These are phyloP conservation scores for Penicillium ochrochloron DNA, from an alignment of 495 filamentous ascomycete genomes.

Conservation along the genomic window DNA sequence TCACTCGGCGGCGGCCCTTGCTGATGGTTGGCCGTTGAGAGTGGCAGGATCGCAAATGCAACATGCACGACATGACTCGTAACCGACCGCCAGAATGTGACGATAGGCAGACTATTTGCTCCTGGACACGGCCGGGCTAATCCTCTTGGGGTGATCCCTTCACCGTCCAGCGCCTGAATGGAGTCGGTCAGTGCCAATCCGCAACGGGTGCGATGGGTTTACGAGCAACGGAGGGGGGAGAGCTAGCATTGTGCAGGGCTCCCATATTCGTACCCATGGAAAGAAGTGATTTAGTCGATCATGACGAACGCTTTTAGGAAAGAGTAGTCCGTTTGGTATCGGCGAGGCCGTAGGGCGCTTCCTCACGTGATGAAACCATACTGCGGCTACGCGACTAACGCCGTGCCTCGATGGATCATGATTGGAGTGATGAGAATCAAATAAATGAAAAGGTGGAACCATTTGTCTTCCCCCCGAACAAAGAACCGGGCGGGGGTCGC, in stretches of 20 bases:
- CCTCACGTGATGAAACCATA: conserved; percentile 25
- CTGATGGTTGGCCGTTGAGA: conserved; percentile 24
- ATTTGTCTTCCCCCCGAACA: background rate
- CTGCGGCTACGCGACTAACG: conserved; percentile 38
- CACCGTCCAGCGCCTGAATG: conserved; percentile 4
- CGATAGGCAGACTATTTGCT: conserved; percentile 12
- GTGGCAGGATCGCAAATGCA: conserved; percentile 16
- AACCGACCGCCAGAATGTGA: conserved; percentile 21
- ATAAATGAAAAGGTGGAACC: conserved; percentile 16
- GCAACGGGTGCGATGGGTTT: background rate
- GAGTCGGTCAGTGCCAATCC: conserved; percentile 7
- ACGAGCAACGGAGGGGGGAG: background rate
- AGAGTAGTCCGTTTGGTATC: conserved; percentile 2
- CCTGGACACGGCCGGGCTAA: conserved; percentile 2
- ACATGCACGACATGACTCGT: conserved; percentile 38
- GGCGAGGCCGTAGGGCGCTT: conserved; percentile 1
- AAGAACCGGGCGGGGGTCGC: conserved; percentile 6
- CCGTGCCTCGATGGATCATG: conserved; percentile 2
- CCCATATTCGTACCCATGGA: background rate
- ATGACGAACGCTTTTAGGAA: conserved; percentile 15
- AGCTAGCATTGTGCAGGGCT: background rate
- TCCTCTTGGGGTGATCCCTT: conserved; percentile 5
- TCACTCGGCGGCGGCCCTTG: conserved; percentile 4
- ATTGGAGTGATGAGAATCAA: conserved; percentile 23
- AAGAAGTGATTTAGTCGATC: conserved; percentile 6